Evolutionary conservation across 306 rosid genomes (phyloP).

Genomic region (Bauhinia variegata): DNA sequence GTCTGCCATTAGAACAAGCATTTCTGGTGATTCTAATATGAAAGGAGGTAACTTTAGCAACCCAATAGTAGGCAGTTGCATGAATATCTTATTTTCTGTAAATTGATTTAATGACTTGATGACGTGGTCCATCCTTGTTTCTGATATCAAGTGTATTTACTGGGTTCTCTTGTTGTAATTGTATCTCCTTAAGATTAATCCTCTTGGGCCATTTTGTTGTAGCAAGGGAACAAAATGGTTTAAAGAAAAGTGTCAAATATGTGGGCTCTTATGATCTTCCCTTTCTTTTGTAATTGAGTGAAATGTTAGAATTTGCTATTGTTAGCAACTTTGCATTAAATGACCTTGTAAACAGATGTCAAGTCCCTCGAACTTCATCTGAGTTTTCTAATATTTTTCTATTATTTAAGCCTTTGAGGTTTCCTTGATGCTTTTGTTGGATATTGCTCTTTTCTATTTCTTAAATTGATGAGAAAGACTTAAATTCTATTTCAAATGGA

Average conservation of each 20-base stretch:
- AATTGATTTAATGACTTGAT: constrained; percentile 17
- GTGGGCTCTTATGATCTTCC: not conserved
- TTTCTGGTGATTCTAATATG: constrained; percentile 47
- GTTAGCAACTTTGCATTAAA: not conserved
- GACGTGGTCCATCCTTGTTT: constrained; percentile 5
- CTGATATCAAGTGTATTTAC: not conserved
- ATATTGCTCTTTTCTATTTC: constrained; percentile 12
- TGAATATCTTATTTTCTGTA: constrained; percentile 16
- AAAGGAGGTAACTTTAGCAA: constrained; percentile 57
- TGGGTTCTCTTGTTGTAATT: not conserved
- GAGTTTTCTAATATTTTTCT: constrained; percentile 10
- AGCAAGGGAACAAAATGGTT: constrained; percentile 10
- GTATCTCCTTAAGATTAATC: constrained; percentile 14
- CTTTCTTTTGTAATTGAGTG: constrained; percentile 19
- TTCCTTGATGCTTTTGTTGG: constrained; percentile 13
- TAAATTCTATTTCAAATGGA: constrained; percentile 5
- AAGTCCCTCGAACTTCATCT: constrained; percentile 16
- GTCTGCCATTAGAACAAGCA: constrained; percentile 51
- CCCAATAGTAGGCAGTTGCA: constrained; percentile 18
- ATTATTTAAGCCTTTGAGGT: not conserved
- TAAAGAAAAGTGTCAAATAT: constrained; percentile 1
- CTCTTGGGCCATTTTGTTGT: constrained; percentile 21
- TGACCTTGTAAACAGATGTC: constrained; percentile 8
- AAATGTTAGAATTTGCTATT: not conserved
- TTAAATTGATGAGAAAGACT: constrained; percentile 21